A percentile compares a stretch with the other conserved stretches of the same genome.
Conservation (phyloP, 2,329 filamentous ascomycete genomes). For the Epichloe hybrida region DNA sequence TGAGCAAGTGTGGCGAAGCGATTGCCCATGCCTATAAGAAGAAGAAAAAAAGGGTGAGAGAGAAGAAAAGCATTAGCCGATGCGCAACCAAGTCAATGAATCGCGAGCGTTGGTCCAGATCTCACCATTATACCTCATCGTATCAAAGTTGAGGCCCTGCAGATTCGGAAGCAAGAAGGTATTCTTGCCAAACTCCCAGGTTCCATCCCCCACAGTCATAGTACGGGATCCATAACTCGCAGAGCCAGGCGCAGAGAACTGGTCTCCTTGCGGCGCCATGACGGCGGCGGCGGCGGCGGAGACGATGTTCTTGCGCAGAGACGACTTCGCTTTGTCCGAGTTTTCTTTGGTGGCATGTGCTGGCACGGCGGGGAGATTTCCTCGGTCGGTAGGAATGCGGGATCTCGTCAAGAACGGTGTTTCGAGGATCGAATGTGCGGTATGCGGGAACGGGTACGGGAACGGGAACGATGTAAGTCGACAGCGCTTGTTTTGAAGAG, state of each 20-base stretch:
- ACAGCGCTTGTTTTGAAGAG: background rate
- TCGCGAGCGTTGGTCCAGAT: background rate
- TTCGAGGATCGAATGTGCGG: background rate
- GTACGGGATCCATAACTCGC: constrained; percentile 60
- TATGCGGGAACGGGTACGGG: background rate
- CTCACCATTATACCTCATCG: constrained; percentile 72
- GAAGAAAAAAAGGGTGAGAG: background rate
- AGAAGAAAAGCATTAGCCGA: background rate
- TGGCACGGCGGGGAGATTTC: background rate
- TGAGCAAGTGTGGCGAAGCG: constrained; percentile 55
- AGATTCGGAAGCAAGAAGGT: constrained; percentile 68
- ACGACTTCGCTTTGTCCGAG: background rate
- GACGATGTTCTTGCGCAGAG: background rate
- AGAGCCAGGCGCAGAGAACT: constrained; percentile 56
- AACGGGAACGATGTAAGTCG: background rate
- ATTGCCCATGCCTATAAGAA: constrained; percentile 60
- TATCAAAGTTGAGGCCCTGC: constrained; percentile 63
- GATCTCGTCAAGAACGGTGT: no score
- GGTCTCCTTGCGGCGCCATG: constrained; percentile 47
- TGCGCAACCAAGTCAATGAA: background rate
- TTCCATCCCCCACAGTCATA: constrained; percentile 65
- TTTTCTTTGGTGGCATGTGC: background rate
- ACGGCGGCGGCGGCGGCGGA: constrained; percentile 22
- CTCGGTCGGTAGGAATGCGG: no score
- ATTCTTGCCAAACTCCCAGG: constrained; percentile 68